These are phyloP conservation scores for Nannochloropsis gaditana DNA, from an alignment of 108 stramenopile species.

Conservation along the genomic window DNA sequence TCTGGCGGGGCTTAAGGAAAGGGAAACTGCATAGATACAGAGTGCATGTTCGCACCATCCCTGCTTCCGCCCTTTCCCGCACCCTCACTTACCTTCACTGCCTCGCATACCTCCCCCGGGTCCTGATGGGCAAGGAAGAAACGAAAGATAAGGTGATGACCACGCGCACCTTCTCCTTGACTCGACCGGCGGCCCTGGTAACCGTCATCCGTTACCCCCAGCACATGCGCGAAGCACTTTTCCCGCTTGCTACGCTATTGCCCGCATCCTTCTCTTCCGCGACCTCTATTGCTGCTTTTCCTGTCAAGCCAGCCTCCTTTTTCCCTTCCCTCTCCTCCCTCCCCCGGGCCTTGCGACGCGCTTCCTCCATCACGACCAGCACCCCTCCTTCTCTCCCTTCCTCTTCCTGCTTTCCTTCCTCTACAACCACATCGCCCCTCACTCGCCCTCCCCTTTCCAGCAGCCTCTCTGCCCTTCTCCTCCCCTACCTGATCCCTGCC, in stretches of 20 bases:
- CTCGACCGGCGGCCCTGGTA: not conserved
- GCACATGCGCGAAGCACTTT: not conserved
- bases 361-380: not conserved
- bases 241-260: not conserved
- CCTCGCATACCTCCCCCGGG: not conserved
- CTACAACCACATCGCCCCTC: not conserved
- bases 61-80: not conserved
- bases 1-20: not conserved
- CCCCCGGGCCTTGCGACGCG: not conserved
- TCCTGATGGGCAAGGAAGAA: too few relatives aligned
- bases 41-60: not conserved
- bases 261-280: not conserved
- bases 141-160: not conserved
- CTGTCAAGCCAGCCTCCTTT: too few relatives aligned
- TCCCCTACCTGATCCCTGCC: not conserved
- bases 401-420: not conserved
- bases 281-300: not conserved
- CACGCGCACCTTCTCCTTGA: not conserved
- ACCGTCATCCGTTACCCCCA: not conserved
- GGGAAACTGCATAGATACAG: not conserved
- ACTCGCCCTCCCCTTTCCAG: conserved; percentile 13
- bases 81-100: not conserved
- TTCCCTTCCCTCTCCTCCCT: not conserved
- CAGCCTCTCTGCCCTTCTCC: conserved; percentile 6
- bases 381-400: not conserved